Evolutionary conservation across 225 moss, liverwort and hornwort genomes (phyloP).

Genomic region (Polytrichum commune): DNA sequence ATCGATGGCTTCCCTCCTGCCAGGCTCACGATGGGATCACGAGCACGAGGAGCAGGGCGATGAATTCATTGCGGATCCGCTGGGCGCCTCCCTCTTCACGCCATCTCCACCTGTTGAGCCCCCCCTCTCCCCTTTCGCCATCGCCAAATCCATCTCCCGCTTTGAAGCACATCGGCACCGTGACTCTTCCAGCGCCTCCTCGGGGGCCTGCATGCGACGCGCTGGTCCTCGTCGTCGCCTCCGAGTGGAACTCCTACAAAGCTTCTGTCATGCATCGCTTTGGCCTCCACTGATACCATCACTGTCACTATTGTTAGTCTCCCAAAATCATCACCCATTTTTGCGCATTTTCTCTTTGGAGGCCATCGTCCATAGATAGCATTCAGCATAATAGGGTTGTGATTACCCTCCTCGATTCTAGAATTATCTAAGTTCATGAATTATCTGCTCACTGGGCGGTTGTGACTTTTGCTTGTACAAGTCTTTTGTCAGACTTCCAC

Average conservation of each 20-base stretch:
- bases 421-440: no score
- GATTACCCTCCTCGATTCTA: no score
- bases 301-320: no score
- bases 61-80: not conserved
- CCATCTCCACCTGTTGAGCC: not conserved
- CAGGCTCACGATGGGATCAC: no score
- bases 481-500: constrained; percentile 86
- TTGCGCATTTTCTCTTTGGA: no score
- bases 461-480: constrained; percentile 33
- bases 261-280: constrained; percentile 91
- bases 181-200: constrained; percentile 56
- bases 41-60: not conserved
- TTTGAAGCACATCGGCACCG: constrained; percentile 5
- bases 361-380: no score
- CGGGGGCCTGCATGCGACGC: constrained; percentile 64
- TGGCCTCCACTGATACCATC: constrained; percentile 9
- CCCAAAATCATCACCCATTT: no score
- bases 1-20: no score
- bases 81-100: not conserved
- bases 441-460: no score
- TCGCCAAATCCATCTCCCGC: not conserved
- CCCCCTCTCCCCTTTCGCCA: no score
- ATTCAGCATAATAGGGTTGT: no score
- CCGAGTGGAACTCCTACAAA: constrained; percentile 89
- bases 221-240: constrained; percentile 68